Evolutionary conservation across 164 flowering plant species (phyloP).

Genomic region (Stephania yunnanensis): DNA sequence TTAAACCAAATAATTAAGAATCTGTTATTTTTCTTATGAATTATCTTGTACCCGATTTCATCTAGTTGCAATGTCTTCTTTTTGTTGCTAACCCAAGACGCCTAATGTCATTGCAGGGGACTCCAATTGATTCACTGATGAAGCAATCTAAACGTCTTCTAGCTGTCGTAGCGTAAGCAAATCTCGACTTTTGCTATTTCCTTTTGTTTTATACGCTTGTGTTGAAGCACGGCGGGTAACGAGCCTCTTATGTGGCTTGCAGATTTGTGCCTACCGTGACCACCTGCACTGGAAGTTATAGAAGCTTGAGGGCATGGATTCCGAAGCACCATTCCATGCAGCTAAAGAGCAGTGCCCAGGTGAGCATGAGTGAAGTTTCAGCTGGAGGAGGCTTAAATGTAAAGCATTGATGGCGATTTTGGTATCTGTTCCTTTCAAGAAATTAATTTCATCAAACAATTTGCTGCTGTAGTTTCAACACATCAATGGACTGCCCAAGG

Average conservation of each 20-base stretch:
- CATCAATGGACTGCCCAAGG: slow-evolving; percentile 52
- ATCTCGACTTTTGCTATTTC: neutral
- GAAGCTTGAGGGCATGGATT: slow-evolving; percentile 74
- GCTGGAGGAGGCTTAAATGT: neutral
- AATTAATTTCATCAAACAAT: neutral
- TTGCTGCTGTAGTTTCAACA: slow-evolving; percentile 44
- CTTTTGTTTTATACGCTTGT: neutral
- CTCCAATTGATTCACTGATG: slow-evolving; percentile 23
- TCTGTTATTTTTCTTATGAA: neutral
- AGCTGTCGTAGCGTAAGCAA: slow-evolving; percentile 51
- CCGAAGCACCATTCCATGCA: slow-evolving; percentile 79
- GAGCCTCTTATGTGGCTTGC: slow-evolving; percentile 6
- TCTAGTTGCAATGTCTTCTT: neutral
- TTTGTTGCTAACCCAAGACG: neutral
- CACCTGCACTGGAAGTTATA: slow-evolving; percentile 75
- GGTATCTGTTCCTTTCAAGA: neutral
- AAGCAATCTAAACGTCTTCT: slow-evolving; percentile 47
- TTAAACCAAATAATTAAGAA: neutral
- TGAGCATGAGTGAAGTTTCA: slow-evolving; percentile 6
- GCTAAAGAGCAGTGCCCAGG: slow-evolving; percentile 58
- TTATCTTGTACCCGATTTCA: too few relatives aligned
- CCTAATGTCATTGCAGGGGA: slow-evolving; percentile 43
- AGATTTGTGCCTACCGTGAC: slow-evolving; percentile 74
- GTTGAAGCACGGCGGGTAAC: neutral
- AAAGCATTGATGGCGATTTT: neutral